A percentile compares a stretch with the other conserved stretches of the same genome.
These are phyloP conservation scores for Citrus trifoliata DNA, from an alignment of 345 rosid genomes.

Conservation along the genomic window DNA sequence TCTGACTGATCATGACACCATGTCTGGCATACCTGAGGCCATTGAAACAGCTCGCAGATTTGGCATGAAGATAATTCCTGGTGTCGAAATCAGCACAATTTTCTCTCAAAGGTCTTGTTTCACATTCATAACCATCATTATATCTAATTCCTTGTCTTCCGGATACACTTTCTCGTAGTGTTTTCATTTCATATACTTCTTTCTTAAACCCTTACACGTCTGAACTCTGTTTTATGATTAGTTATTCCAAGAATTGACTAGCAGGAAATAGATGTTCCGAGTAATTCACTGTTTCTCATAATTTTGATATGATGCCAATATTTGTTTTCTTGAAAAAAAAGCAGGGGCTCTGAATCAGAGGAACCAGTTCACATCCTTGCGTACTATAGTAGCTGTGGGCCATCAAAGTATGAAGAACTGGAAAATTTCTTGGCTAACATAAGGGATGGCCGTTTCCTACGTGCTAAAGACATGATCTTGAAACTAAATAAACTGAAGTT, in stretches of 20 bases:
- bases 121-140: not conserved
- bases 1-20: conserved; percentile 92
- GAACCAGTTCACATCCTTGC: conserved; percentile 97
- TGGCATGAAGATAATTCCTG: conserved; percentile 85
- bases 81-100: conserved; percentile 93
- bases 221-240: not conserved
- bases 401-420: conserved; percentile 54
- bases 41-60: conserved; percentile 72
- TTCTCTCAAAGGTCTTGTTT: conserved; percentile 57
- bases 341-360: conserved; percentile 55
- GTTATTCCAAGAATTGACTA: not conserved
- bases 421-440: conserved; percentile 66
- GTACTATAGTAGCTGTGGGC: conserved; percentile 89
- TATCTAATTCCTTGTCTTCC: conserved; percentile 7
- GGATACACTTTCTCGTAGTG: not conserved
- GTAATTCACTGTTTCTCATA: not conserved
- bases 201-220: not conserved
- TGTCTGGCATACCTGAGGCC: conserved; percentile 90
- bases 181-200: no score
- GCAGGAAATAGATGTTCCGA: not conserved
- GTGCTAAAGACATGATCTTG: conserved; percentile 75
- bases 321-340: conserved; percentile 2
- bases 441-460: conserved; percentile 82
- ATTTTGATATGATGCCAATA: conserved; percentile 15
- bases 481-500: conserved; percentile 80